phyloP scores from a whole-genome alignment of 495 filamentous ascomycete genomes.

The Neurospora sp. region DNA sequence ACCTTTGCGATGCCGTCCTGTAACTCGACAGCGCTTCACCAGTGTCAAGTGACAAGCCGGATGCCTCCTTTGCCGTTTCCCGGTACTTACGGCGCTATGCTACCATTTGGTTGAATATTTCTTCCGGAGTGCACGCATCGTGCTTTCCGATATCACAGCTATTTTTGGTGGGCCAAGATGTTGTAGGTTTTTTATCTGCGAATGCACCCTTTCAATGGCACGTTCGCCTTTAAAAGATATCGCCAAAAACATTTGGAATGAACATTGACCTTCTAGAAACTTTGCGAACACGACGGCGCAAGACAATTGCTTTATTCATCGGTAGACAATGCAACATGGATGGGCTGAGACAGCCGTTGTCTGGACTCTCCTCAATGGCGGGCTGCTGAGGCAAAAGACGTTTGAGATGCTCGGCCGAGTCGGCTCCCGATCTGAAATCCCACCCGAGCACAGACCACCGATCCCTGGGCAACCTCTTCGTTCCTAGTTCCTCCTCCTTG shows the following conservation, averaged over 20 bases:
- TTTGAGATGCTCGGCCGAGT: not conserved
- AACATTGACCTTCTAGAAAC: not conserved
- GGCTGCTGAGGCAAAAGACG: not conserved
- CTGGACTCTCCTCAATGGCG: not conserved
- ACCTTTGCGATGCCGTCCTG: slow-evolving; percentile 10
- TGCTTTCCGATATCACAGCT: not conserved
- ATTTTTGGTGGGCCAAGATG: not conserved
- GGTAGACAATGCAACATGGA: not conserved
- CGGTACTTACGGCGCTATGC: not conserved
- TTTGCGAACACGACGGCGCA: not conserved
- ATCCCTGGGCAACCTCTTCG: too few species aligned
- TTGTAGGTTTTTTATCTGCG: not conserved
- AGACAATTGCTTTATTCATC: not conserved
- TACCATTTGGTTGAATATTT: not conserved
- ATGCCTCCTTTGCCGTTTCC: not conserved
- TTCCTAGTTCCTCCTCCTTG: not conserved
- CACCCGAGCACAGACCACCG: not conserved
- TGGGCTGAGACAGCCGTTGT: not conserved
- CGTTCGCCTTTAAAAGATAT: not conserved
- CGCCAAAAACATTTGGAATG: not conserved
- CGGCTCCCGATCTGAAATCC: too few species aligned
- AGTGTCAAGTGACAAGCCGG: slow-evolving; percentile 17
- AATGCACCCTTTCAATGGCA: not conserved
- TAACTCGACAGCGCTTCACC: slow-evolving; percentile 21
- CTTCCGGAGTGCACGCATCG: not conserved